These are phyloP conservation scores for Solanum pennellii DNA, from an alignment of 257 asterid species.

Conservation along the genomic window DNA sequence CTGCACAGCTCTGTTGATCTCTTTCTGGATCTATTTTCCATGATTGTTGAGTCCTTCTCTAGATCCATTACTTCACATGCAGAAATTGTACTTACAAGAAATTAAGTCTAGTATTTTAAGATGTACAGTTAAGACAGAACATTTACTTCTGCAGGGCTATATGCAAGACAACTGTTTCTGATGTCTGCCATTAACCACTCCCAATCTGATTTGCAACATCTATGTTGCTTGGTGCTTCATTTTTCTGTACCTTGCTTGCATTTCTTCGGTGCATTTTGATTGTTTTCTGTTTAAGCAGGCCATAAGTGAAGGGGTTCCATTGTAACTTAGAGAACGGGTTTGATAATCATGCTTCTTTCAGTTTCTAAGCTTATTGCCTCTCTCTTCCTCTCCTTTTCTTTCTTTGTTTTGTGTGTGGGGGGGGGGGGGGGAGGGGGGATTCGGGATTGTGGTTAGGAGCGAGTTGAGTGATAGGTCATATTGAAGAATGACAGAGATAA, in stretches of 20 bases:
- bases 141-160: not conserved
- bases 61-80: not conserved
- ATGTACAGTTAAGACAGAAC: not conserved
- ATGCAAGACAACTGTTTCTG: not conserved
- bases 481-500: not conserved
- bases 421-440: not conserved
- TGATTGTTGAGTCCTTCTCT: not conserved
- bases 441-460: not conserved
- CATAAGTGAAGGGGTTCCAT: not conserved
- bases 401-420: too few species aligned
- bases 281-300: not conserved
- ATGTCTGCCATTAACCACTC: not conserved
- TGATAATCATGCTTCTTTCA: too few species aligned
- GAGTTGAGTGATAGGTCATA: not conserved
- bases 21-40: not conserved
- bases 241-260: not conserved
- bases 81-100: not conserved
- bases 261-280: not conserved
- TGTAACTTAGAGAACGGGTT: not conserved
- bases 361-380: too few species aligned
- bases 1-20: not conserved
- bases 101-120: not conserved
- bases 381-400: too few species aligned
- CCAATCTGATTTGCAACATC: not conserved
- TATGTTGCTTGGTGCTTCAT: not conserved